phyloP scores from a whole-genome alignment of 306 rosid genomes.

The Cucumis cinereus region DNA sequence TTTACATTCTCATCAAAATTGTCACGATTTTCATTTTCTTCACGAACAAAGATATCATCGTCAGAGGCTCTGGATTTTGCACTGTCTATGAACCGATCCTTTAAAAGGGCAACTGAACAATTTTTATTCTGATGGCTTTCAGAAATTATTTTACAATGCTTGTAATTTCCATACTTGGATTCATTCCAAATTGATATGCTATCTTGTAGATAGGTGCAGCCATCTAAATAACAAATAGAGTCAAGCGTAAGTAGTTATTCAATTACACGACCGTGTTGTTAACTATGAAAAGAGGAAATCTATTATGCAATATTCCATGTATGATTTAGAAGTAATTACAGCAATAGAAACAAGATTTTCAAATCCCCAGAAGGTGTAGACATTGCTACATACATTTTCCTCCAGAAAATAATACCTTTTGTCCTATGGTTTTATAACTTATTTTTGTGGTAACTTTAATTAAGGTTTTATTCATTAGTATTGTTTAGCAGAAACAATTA shows the following conservation, averaged over 20 bases:
- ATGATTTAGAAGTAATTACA: not conserved
- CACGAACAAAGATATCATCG: slow-evolving; percentile 12
- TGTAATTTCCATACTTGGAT: slow-evolving; percentile 21
- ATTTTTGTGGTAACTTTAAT: not conserved
- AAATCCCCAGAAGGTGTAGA: not conserved
- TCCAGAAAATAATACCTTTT: not conserved
- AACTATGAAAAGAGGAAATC: not conserved
- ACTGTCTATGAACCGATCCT: slow-evolving; percentile 19
- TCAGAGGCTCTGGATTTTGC: slow-evolving; percentile 18
- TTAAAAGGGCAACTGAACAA: slow-evolving; percentile 17
- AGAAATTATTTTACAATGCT: slow-evolving; percentile 15
- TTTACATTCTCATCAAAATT: slow-evolving; percentile 16
- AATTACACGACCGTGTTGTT: not conserved
- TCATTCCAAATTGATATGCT: slow-evolving; percentile 42
- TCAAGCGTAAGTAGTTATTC: not conserved
- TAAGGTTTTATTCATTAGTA: not conserved
- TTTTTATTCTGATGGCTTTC: slow-evolving; percentile 12
- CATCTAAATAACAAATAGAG: slow-evolving; percentile 24
- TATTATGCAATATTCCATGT: not conserved
- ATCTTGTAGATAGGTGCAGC: slow-evolving; percentile 25
- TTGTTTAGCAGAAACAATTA: not conserved
- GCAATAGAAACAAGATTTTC: not conserved
- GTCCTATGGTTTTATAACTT: not conserved
- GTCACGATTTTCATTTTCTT: slow-evolving; percentile 13
- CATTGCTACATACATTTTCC: not conserved